Evolutionary conservation across 768 basidiomycete species (phyloP).

Genomic region (Podaxis sp.): DNA sequence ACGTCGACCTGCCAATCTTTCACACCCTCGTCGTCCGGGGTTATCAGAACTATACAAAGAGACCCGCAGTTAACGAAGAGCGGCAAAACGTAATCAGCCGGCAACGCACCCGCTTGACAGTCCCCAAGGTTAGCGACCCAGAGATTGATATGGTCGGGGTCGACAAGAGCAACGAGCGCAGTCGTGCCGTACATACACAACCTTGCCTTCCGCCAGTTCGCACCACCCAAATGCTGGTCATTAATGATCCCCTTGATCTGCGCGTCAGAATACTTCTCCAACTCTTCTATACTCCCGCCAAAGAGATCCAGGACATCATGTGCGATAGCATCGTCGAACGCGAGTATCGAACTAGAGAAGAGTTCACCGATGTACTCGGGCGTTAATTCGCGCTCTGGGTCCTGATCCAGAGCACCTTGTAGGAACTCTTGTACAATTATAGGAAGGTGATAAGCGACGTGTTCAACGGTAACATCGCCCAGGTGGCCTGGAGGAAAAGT

Average conservation of each 20-base stretch:
- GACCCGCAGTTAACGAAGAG: slow-evolving; percentile 3
- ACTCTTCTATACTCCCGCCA: slow-evolving; percentile 47
- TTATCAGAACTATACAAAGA: slow-evolving; percentile 5
- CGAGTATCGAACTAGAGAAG: slow-evolving; percentile 54
- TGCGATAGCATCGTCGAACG: slow-evolving; percentile 68
- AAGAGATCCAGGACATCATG: slow-evolving; percentile 64
- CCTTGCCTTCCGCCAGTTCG: slow-evolving; percentile 62
- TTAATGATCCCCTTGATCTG: slow-evolving; percentile 62
- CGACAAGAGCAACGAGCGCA: slow-evolving; percentile 68
- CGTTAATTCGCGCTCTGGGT: slow-evolving; percentile 36
- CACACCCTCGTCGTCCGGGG: slow-evolving; percentile 26
- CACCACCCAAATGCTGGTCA: slow-evolving; percentile 55
- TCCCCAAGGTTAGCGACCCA: slow-evolving; percentile 85
- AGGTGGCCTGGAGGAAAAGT: slow-evolving; percentile 49
- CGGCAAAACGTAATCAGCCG: slow-evolving; percentile 13
- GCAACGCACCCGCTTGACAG: slow-evolving; percentile 62
- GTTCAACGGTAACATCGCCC: slow-evolving; percentile 67
- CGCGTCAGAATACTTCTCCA: slow-evolving; percentile 50
- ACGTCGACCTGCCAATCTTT: slow-evolving; percentile 59
- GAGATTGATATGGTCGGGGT: slow-evolving; percentile 64
- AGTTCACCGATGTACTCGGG: slow-evolving; percentile 53
- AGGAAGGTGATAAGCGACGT: slow-evolving; percentile 66
- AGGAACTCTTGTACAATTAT: slow-evolving; percentile 64
- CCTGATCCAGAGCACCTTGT: slow-evolving; percentile 38
- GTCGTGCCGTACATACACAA: slow-evolving; percentile 82